Conservation (phyloP, 495 filamentous ascomycete genomes). For the Aspergillus saccharolyticus region DNA sequence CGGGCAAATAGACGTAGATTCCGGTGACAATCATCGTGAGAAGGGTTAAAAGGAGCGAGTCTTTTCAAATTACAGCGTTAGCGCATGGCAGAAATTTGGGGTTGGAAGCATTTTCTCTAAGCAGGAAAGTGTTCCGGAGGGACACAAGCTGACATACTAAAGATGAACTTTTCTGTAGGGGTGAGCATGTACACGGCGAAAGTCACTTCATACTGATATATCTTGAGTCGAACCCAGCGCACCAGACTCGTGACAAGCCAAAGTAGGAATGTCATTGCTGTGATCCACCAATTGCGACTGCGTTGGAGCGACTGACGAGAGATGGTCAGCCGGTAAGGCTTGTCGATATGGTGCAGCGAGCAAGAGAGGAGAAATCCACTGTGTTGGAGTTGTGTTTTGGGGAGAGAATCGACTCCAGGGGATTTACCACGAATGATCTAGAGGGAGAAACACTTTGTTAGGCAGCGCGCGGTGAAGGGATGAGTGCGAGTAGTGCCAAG, state of each 20-base stretch:
- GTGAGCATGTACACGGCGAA: conserved; percentile 85
- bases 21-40: conserved; percentile 79
- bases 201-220: conserved; percentile 83
- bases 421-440: neutral
- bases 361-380: neutral
- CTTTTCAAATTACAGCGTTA: conserved; percentile 38
- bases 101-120: neutral
- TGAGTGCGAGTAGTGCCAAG: neutral
- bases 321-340: neutral
- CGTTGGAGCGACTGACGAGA: neutral
- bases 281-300: neutral
- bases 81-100: neutral
- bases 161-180: conserved; percentile 76
- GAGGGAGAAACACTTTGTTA: neutral
- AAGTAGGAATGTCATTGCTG: conserved; percentile 28
- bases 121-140: neutral
- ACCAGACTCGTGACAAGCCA: conserved; percentile 45
- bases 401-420: neutral
- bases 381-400: neutral
- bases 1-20: conserved; percentile 83
- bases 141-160: conserved; percentile 53
- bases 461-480: neutral
- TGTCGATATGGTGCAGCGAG: neutral
- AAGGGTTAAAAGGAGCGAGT: conserved; percentile 85
- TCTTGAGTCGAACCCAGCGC: conserved; percentile 68